A percentile compares a stretch with the other conserved stretches of the same genome.
phyloP scores from a whole-genome alignment of 1,284 basidiomycete genomes.

The Blastosporella zonata region DNA sequence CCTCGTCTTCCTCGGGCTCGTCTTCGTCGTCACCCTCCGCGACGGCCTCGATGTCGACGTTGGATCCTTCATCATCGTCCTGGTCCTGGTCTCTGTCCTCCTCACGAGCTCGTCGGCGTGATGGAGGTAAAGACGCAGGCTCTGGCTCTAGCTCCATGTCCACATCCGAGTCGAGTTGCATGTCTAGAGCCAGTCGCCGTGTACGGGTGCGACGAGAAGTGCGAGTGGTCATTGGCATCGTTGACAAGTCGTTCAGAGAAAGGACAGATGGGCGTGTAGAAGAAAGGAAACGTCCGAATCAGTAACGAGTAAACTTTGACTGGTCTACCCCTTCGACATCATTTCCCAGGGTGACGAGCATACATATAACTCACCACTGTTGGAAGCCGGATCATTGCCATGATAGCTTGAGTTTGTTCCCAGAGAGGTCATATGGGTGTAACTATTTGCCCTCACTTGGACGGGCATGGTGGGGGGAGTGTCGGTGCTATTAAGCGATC shows the following conservation, averaged over 20 bases:
- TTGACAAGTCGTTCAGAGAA: neutral
- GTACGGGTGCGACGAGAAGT: conserved; percentile 28
- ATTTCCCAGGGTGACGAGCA: conserved; percentile 20
- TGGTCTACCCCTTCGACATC: conserved; percentile 16
- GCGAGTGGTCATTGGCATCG: conserved; percentile 29
- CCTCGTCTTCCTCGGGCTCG: conserved; percentile 15
- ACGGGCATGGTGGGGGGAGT: no score
- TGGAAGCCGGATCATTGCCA: conserved; percentile 7
- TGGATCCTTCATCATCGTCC: neutral
- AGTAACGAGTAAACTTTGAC: no score
- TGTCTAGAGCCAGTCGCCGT: conserved; percentile 26
- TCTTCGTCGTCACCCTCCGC: conserved; percentile 26
- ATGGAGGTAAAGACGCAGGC: neutral
- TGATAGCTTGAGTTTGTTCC: neutral
- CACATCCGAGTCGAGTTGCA: conserved; percentile 32
- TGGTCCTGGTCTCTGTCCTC: conserved; percentile 20
- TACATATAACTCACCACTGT: conserved; percentile 16
- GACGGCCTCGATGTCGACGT: conserved; percentile 10
- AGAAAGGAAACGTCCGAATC: conserved; percentile 8
- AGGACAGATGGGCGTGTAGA: neutral
- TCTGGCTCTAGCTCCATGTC: conserved; percentile 26
- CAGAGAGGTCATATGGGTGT: neutral
- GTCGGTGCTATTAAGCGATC: no score
- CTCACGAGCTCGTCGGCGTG: conserved; percentile 25
- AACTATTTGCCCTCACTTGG: no score